A percentile compares a stretch with the other conserved stretches of the same genome.
Conservation (phyloP, 2,329 filamentous ascomycete genomes). For the Grosmannia penicillata region DNA sequence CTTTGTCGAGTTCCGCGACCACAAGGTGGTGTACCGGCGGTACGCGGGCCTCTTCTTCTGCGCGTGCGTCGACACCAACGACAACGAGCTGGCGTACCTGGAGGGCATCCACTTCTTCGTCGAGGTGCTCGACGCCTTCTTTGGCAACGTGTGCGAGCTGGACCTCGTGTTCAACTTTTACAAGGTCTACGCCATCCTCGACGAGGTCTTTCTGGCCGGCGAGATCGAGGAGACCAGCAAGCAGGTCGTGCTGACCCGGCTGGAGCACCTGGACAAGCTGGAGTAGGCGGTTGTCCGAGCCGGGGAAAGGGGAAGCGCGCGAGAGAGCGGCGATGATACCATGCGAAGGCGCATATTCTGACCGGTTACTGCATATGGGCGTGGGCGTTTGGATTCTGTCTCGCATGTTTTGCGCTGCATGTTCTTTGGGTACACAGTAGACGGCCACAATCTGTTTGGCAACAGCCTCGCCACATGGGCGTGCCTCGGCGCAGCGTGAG, state of each 20-base stretch:
- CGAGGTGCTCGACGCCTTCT: conserved; percentile 95
- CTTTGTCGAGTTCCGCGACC: conserved; percentile 91
- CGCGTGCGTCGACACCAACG: conserved; percentile 96
- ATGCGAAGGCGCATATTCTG: neutral
- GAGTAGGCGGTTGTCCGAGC: no score
- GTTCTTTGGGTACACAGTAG: neutral
- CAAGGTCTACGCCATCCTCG: conserved; percentile 92
- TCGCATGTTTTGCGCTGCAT: neutral
- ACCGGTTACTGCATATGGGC: neutral
- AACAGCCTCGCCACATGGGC: no score
- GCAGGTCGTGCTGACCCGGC: conserved; percentile 82
- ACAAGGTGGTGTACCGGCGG: conserved; percentile 93
- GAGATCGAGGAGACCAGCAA: conserved; percentile 99
- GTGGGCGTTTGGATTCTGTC: neutral
- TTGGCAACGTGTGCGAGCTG: conserved; percentile 96
- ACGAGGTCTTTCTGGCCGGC: conserved; percentile 93
- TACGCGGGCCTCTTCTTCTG: conserved; percentile 99
- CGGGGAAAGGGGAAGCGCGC: neutral
- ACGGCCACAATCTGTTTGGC: no score
- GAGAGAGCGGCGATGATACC: neutral
- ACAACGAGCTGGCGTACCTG: conserved; percentile 92
- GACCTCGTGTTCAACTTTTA: conserved; percentile 77
- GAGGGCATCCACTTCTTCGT: conserved; percentile 99
- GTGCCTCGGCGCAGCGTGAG: no score
- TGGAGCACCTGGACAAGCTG: conserved; percentile 93